Base-by-base conservation (phyloP, 345 rosid species). In the Kernera saxatilis region DNA sequence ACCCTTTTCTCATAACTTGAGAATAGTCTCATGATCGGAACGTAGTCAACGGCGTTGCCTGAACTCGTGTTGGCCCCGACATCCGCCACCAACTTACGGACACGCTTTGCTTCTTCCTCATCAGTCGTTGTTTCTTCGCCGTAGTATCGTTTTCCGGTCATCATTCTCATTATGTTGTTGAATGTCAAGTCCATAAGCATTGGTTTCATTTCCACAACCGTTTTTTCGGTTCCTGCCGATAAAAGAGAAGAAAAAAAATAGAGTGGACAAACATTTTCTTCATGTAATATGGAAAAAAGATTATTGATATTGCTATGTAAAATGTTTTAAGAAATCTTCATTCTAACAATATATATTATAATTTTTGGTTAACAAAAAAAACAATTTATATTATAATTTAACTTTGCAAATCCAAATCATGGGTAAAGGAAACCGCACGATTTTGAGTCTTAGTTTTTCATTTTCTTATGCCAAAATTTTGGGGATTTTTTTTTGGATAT, bases 151-250 rank as follows among this genome's bases (percentile, higher is more conserved):
- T 79, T 71, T 26, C 82, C 82, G 3, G 77, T 77, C 45, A 79
- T 71, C 79, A 79, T 79, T 57, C 82, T 75, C 79, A 79, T 79
- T 19, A 79, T 79, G 70, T 71, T 79, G 64, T 79, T 79, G 41
- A 79, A 79, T n/a, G 77, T 75, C 14, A 79, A 71, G 40, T 66
- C 82, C 39, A 18, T 17, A 5, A 79, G 56, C 79, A 71, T 65
- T 25, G 82, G 75, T 54, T 67, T 79, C 45, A 79, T 30, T 53
- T 75, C 79, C 45, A 79, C 82, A 5, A 74, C 18, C 1, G 6
- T 9, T 3, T 32, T 43, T 40, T 23, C n/a, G 33, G 40, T 41
- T 40, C 73, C 78, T 74, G 9, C 2, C 2, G 4, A 22, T 32
- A 3, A 35, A 21, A 29, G n/a, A 27, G 35, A 51, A 26, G 1